Evolutionary conservation across 257 asterid species (phyloP), one percentile per base, ranked within the genome.

Genomic region (Scutellaria galericulata): DNA sequence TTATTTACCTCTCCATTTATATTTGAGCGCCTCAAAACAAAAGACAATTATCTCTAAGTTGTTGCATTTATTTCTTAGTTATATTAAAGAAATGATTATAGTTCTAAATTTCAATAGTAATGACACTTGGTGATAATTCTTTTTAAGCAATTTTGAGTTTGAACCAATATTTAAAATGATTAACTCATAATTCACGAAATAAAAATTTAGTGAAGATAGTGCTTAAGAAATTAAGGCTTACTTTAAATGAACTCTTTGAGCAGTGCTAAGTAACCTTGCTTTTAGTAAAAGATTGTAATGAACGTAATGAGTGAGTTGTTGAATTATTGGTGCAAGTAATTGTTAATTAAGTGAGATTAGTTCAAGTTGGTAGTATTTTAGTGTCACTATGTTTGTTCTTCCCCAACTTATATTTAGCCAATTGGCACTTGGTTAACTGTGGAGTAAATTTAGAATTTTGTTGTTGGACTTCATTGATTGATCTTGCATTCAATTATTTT

Each of bases 341-440:
- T 62, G 69, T 70, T 62, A 3, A 31, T 4, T 31, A 61, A 18
- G 31, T 68, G 44, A 75, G 12, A 12, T n/a, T 15, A 54, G 12
- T 62, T 31, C 72, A 70, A 76, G 72, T 70, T 53, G 76, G 80
- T 54, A 77, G 27, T 52, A 54, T 63, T 62, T 53, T 53, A 42
- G 24, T 70, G 73, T 67, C 76, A 22, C 22, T 12, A 10, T 22
- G 48, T 5, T 40, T 59, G 68, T 68, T 60, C 66, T 22, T 61
- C 6, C 50, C 48, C 15, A 46, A 51, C 65, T 60, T 41, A 42
- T 6, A 51, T 44, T n/a, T 8, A 42, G 37, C 37, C 37, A 31
- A 31, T 68, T 70, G 80, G 54, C 56, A 53, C 67, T 53, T 62
- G 3, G 70, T 67, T 8, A 47, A 69, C 24, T 42, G 62, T 40